Conservation (phyloP, 257 asterid genomes). For the Datura wrightii region DNA sequence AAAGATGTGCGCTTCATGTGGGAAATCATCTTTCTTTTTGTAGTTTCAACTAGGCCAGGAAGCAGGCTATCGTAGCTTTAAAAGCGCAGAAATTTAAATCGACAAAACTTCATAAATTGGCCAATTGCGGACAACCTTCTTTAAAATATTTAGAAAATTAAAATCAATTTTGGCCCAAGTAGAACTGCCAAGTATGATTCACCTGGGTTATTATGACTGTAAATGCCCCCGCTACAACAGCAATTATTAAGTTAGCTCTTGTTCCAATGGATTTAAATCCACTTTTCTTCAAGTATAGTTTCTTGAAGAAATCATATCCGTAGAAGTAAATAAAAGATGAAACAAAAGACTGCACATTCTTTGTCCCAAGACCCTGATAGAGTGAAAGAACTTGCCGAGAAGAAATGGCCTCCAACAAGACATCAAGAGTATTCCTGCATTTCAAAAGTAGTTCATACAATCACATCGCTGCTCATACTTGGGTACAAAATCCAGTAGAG, state of each 20-base stretch:
- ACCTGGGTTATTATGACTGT: constrained; percentile 83
- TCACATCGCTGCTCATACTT: not conserved
- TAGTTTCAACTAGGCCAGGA: constrained; percentile 12
- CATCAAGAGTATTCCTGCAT: constrained; percentile 84
- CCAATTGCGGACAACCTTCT: not conserved
- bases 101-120: not conserved
- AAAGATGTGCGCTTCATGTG: not conserved
- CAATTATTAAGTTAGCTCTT: constrained; percentile 79
- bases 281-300: constrained; percentile 70
- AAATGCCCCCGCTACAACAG: constrained; percentile 90
- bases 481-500: not conserved
- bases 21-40: not conserved
- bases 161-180: not conserved
- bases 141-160: constrained; percentile 14
- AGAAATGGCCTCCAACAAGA: constrained; percentile 86
- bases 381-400: constrained; percentile 65
- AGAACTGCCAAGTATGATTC: constrained; percentile 34
- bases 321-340: constrained; percentile 86
- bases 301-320: constrained; percentile 85
- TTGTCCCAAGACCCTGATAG: constrained; percentile 91
- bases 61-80: not conserved
- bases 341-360: constrained; percentile 85
- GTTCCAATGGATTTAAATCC: constrained; percentile 85
- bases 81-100: not conserved
- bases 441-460: constrained; percentile 10